Evolutionary conservation across 441 rosid genomes (phyloP).

Genomic region (Adansonia gregorii): DNA sequence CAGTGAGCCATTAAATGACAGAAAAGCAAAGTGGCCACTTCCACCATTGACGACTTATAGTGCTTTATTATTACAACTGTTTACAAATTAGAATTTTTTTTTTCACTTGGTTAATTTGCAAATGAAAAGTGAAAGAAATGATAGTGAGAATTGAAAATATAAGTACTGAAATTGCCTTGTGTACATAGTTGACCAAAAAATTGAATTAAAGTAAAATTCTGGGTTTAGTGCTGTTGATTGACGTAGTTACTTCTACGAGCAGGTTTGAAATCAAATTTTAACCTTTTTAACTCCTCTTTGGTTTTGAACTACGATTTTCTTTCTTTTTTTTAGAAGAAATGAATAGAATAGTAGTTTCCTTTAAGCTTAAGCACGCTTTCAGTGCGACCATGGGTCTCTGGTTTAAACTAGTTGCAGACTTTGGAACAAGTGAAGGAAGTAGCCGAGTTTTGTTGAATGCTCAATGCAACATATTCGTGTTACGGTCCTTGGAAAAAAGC

Average conservation of each 20-base stretch:
- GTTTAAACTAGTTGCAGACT: background rate
- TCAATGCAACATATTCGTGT: background rate
- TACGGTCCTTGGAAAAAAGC: background rate
- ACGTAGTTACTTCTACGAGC: too few relatives aligned
- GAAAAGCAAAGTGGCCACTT: constrained; percentile 4
- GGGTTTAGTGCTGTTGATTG: too few relatives aligned
- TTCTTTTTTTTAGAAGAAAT: background rate
- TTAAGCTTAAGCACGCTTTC: background rate
- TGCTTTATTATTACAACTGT: background rate
- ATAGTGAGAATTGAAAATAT: background rate
- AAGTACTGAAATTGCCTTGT: background rate
- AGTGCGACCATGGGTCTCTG: background rate
- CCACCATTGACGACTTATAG: background rate
- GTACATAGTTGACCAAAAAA: background rate
- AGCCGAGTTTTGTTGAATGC: background rate
- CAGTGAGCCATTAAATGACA: background rate
- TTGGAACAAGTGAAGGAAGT: constrained; percentile 2
- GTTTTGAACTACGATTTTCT: too few relatives aligned
- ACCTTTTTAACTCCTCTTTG: too few relatives aligned
- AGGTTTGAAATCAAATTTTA: too few relatives aligned
- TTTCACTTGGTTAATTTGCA: background rate
- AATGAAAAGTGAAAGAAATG: background rate
- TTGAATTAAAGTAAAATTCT: background rate
- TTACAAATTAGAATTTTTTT: background rate
- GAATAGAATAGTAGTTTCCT: background rate